These are phyloP conservation scores for Punica granatum DNA, from an alignment of 345 rosid genomes.

Conservation along the genomic window DNA sequence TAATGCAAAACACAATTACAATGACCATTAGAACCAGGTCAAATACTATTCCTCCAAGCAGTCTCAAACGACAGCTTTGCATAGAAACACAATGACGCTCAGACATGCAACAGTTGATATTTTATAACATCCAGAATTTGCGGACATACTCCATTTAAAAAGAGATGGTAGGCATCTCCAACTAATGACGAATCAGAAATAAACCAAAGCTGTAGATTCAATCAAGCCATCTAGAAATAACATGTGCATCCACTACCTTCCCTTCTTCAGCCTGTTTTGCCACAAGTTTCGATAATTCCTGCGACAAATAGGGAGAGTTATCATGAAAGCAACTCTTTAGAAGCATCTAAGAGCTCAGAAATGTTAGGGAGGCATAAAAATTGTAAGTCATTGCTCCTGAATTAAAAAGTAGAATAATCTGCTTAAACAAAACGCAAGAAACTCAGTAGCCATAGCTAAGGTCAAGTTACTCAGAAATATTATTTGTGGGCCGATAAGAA, in stretches of 20 bases:
- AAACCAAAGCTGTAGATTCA: background rate
- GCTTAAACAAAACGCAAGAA: background rate
- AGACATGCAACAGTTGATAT: background rate
- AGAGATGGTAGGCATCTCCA: background rate
- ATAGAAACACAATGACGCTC: background rate
- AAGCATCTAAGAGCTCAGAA: slow-evolving; percentile 4
- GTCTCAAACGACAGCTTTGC: background rate
- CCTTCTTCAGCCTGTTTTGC: slow-evolving; percentile 93
- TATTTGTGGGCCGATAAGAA: background rate
- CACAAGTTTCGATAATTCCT: slow-evolving; percentile 82
- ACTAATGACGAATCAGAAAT: background rate
- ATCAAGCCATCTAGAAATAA: background rate
- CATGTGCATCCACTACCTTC: slow-evolving; percentile 40
- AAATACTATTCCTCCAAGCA: background rate
- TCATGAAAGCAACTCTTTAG: background rate
- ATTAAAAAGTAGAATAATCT: background rate
- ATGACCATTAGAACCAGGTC: background rate
- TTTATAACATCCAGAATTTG: background rate
- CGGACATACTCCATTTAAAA: background rate
- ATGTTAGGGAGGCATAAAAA: background rate
- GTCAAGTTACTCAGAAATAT: background rate
- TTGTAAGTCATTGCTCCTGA: background rate
- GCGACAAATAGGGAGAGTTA: slow-evolving; percentile 15
- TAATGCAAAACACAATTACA: background rate
- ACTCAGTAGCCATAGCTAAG: background rate